These are phyloP conservation scores for Tolypocladium cylindrosporum DNA, from an alignment of 2,329 filamentous ascomycete genomes.

Conservation along the genomic window DNA sequence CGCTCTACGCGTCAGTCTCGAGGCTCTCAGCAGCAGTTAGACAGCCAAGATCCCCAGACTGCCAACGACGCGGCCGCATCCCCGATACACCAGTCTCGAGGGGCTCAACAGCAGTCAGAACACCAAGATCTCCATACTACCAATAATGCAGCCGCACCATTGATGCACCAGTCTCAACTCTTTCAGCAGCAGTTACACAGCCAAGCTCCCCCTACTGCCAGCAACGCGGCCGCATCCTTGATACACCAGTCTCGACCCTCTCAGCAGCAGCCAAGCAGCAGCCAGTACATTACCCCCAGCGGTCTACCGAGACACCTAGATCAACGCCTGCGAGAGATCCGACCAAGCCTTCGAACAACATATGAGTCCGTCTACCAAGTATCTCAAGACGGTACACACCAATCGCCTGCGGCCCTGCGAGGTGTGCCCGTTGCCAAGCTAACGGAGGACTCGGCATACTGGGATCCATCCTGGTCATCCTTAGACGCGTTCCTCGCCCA, in stretches of 20 bases:
- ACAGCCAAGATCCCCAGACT: background rate
- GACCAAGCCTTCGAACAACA: background rate
- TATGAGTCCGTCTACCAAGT: conserved; percentile 10
- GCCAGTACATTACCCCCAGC: background rate
- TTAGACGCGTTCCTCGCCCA: conserved; percentile 16
- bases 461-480: conserved; percentile 19
- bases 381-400: conserved; percentile 14
- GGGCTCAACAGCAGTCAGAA: too few species aligned
- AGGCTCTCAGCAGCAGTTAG: background rate
- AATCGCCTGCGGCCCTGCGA: conserved; percentile 12
- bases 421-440: conserved; percentile 18
- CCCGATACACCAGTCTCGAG: background rate
- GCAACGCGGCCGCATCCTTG: too few species aligned
- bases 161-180: background rate
- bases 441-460: conserved; percentile 17
- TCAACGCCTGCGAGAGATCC: background rate
- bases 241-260: background rate
- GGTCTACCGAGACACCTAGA: background rate
- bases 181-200: background rate
- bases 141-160: background rate
- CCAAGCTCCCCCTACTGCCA: background rate
- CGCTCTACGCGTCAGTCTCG: background rate
- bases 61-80: background rate
- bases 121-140: background rate
- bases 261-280: background rate